Percentiles rank a stretch among this genome's conserved stretches.
Conservation (phyloP, 176 grass and related monocot genomes). For the Hyparrhenia diplandra region DNA sequence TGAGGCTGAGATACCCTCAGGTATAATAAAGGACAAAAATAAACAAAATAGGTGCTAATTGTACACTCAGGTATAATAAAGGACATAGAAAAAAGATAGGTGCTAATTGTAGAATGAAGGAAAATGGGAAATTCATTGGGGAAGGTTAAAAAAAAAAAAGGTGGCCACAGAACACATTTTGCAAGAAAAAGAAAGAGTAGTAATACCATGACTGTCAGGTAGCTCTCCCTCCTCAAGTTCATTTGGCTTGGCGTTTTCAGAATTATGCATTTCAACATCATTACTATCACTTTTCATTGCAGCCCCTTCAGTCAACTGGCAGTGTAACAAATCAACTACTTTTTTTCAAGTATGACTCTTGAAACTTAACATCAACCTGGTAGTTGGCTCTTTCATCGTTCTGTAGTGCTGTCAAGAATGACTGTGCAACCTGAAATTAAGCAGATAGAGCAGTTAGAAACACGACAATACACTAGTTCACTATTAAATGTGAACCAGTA, state of each 20-base stretch:
- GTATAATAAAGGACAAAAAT: constrained; percentile 2
- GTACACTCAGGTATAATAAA: neutral
- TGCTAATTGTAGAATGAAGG: neutral
- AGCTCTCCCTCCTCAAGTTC: constrained; percentile 98
- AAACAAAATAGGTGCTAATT: neutral
- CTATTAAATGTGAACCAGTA: constrained; percentile 28
- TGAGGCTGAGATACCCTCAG: constrained; percentile 17
- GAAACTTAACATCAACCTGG: constrained; percentile 97
- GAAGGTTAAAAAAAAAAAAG: neutral
- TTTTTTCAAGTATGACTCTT: constrained; percentile 94
- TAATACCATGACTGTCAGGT: constrained; percentile 84
- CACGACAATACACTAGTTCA: constrained; percentile 1
- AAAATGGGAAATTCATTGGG: neutral
- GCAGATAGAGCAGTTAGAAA: constrained; percentile 28
- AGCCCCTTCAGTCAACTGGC: constrained; percentile 89
- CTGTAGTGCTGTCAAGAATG: constrained; percentile 92
- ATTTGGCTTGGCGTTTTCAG: constrained; percentile 41
- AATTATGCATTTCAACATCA: constrained; percentile 43
- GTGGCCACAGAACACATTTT: neutral
- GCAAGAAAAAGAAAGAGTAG: constrained; percentile 24
- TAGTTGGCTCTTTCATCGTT: constrained; percentile 97
- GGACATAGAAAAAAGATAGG: neutral
- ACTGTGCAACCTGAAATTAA: constrained; percentile 77
- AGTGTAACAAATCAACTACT: constrained; percentile 78
- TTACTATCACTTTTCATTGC: constrained; percentile 37